These are phyloP conservation scores for Magnolia changhungtana DNA, from an alignment of 164 flowering plant species.

Conservation along the genomic window DNA sequence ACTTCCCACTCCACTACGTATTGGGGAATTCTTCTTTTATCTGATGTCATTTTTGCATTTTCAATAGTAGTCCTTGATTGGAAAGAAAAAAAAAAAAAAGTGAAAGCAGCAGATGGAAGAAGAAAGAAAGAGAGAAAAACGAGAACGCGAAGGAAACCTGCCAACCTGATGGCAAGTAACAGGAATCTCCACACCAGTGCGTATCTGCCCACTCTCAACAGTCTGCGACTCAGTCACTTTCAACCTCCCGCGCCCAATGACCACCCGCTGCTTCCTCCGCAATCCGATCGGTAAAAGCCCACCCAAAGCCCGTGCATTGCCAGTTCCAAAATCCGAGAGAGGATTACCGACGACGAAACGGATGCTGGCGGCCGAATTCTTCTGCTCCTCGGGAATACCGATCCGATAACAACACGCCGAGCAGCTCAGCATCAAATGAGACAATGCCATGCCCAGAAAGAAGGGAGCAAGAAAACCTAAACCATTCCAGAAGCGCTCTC, in stretches of 20 bases:
- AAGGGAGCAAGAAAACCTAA: conserved; percentile 4
- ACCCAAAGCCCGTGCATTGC: neutral
- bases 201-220: conserved; percentile 20
- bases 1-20: neutral
- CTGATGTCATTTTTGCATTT: too few species aligned
- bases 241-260: conserved; percentile 19
- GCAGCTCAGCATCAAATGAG: conserved; percentile 9
- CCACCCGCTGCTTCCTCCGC: conserved; percentile 7
- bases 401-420: conserved; percentile 2
- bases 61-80: too few species aligned
- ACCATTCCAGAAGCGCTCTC: neutral
- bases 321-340: neutral
- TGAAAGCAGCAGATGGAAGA: neutral
- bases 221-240: conserved; percentile 16
- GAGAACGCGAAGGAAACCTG: neutral
- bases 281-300: conserved; percentile 7
- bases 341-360: neutral
- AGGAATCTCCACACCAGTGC: conserved; percentile 28
- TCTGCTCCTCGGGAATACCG: conserved; percentile 13
- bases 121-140: neutral
- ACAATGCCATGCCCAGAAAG: conserved; percentile 15
- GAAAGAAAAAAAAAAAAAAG: neutral
- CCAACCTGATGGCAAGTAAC: conserved; percentile 33
- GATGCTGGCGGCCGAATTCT: neutral
- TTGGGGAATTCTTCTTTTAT: too few species aligned